phyloP scores from a whole-genome alignment of 2,329 filamentous ascomycete genomes.

The Zymoseptoria passerinii region DNA sequence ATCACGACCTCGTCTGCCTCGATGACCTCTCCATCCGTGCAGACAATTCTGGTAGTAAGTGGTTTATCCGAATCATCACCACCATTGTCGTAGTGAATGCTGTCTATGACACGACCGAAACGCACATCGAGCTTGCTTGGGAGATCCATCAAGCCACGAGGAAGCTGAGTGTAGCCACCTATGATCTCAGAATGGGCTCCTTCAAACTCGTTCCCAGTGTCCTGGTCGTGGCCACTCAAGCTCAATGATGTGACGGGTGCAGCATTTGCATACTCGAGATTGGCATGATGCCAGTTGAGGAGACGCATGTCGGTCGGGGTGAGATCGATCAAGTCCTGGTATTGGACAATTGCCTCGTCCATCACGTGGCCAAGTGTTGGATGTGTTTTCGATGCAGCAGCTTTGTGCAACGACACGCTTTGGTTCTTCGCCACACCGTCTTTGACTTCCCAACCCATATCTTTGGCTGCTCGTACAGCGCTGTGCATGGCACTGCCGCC shows the following conservation, averaged over 20 bases:
- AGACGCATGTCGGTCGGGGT: constrained; percentile 80
- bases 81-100: constrained; percentile 52
- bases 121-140: constrained; percentile 70
- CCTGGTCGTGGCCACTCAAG: constrained; percentile 89
- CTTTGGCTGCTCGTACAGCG: constrained; percentile 66
- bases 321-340: constrained; percentile 72
- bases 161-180: constrained; percentile 87
- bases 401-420: constrained; percentile 54
- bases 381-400: constrained; percentile 51
- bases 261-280: constrained; percentile 95
- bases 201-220: constrained; percentile 95
- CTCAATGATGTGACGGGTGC: constrained; percentile 80
- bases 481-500: constrained; percentile 61
- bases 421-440: constrained; percentile 51
- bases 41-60: constrained; percentile 55
- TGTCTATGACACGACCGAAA: constrained; percentile 63
- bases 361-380: constrained; percentile 85
- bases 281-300: constrained; percentile 97
- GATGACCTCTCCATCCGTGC: constrained; percentile 65
- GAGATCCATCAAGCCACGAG: constrained; percentile 72
- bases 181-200: constrained; percentile 88
- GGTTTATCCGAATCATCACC: constrained; percentile 24
- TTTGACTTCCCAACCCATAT: constrained; percentile 75
- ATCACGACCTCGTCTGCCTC: constrained; percentile 87
- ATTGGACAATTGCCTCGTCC: constrained; percentile 84